Evolutionary conservation across 23 red algal species (phyloP), one percentile per base, ranked within the genome.

Genomic region (Gracilaria caudata): DNA sequence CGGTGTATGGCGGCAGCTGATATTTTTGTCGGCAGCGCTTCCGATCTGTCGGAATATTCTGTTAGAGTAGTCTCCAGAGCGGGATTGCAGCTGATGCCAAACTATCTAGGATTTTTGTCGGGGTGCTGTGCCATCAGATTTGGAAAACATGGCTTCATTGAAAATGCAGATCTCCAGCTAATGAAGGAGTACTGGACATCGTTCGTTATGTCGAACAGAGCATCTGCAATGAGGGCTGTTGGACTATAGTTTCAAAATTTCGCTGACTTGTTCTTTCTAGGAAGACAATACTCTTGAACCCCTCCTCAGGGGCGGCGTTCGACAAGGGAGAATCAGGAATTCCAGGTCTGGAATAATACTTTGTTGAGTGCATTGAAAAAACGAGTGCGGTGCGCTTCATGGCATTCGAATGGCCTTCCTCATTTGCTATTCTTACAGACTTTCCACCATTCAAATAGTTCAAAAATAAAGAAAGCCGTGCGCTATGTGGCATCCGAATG

Each of bases 11-110:
- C 64, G 30, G 43, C 59, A 41, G 81, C 81, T 49, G 81, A 84
- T 55, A 68, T 84, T 43, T 84, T 84, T 72, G 64, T 84, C 1
- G 81, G 81, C 17, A 84, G 81, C 36, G 81, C 81, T 51, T 68
- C 59, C 33, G 81, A 84, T 51, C 19, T 84, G 28, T 68, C 59
- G 7, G 57, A 84, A 33, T 84, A 84, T 64, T 33, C 41, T 6
- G 41, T 84, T 8, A 46, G 81, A 53, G 64, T 84, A 6, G 46
- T 84, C 1, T 64, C 81, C 20, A 84, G 81, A 35, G 75, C 75
- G 4, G 81, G 81, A 0, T 17, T 84, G 16, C 39, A 68, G 23
- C 34, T 84, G 20, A 25, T 84, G 57, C 81, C 81, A 10, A 23
- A 84, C 25, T 84, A 84, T 35, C 64, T 49, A 7, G 81, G 81